These are phyloP conservation scores for Pythium dissotocum DNA, from an alignment of 352 stramenopile genomes.

Conservation along the genomic window DNA sequence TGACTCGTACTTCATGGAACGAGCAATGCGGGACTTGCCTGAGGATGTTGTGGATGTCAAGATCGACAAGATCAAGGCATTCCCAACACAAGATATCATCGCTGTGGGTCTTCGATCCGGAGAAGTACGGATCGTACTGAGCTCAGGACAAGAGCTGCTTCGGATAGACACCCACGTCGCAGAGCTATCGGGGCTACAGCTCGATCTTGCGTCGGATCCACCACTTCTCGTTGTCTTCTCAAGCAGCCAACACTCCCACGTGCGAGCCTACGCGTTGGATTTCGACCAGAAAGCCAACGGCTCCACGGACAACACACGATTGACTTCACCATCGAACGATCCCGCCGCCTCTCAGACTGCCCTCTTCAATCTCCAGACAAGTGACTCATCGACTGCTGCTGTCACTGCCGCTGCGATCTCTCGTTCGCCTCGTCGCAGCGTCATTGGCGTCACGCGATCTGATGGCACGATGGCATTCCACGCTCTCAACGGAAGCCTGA, in stretches of 20 bases:
- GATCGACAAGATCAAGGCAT: slow-evolving; percentile 37
- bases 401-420: slow-evolving; percentile 17
- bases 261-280: slow-evolving; percentile 4
- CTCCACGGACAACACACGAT: neutral
- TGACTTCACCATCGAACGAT: neutral
- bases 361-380: neutral
- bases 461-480: slow-evolving; percentile 30
- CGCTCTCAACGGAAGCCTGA: slow-evolving; percentile 44
- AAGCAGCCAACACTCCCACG: neutral
- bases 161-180: slow-evolving; percentile 22
- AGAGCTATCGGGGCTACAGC: slow-evolving; percentile 28
- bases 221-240: slow-evolving; percentile 17
- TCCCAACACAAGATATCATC: slow-evolving; percentile 36
- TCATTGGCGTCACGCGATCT: slow-evolving; percentile 22
- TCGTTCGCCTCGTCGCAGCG: slow-evolving; percentile 25
- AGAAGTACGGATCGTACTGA: slow-evolving; percentile 37
- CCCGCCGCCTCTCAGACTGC: neutral
- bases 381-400: neutral
- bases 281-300: neutral
- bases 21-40: slow-evolving; percentile 7
- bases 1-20: slow-evolving; percentile 49
- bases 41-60: slow-evolving; percentile 39
- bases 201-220: slow-evolving; percentile 22
- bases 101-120: slow-evolving; percentile 35
- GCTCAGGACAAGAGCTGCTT: slow-evolving; percentile 28